Evolutionary conservation across 2,329 filamentous ascomycete species (phyloP).

Genomic region (Ceratocystis ficicola): DNA sequence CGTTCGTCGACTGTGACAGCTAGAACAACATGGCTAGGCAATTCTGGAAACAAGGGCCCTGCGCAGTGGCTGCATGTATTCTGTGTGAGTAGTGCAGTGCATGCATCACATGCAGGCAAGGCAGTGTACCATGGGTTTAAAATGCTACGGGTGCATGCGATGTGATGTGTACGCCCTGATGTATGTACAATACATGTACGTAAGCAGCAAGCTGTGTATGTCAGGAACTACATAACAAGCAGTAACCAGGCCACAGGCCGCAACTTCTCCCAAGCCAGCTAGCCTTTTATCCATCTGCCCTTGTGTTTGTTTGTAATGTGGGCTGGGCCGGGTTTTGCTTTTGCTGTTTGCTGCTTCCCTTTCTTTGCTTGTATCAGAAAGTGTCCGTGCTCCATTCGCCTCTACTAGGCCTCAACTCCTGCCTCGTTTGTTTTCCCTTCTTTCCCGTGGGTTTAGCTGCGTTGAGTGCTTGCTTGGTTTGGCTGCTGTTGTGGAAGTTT

Average conservation of each 20-base stretch:
- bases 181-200: too few relatives aligned
- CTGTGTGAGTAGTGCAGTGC: neutral
- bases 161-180: too few relatives aligned
- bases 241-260: too few relatives aligned
- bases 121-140: too few relatives aligned
- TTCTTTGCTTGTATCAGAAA: conserved; percentile 9
- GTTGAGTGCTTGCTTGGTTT: neutral
- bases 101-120: neutral
- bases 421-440: neutral
- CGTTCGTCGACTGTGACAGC: neutral
- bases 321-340: neutral
- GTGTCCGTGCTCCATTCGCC: conserved; percentile 1
- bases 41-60: neutral
- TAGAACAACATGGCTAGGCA: neutral
- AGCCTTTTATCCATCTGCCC: too few relatives aligned
- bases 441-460: neutral
- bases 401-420: neutral
- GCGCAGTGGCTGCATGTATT: neutral
- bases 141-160: too few relatives aligned
- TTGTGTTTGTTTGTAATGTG: neutral
- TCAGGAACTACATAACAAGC: too few relatives aligned
- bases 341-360: conserved; percentile 3
- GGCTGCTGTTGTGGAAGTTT: neutral
- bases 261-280: too few relatives aligned
- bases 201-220: too few relatives aligned